phyloP scores from a whole-genome alignment of 129 eudicot genomes.

The Glebionis coronaria region DNA sequence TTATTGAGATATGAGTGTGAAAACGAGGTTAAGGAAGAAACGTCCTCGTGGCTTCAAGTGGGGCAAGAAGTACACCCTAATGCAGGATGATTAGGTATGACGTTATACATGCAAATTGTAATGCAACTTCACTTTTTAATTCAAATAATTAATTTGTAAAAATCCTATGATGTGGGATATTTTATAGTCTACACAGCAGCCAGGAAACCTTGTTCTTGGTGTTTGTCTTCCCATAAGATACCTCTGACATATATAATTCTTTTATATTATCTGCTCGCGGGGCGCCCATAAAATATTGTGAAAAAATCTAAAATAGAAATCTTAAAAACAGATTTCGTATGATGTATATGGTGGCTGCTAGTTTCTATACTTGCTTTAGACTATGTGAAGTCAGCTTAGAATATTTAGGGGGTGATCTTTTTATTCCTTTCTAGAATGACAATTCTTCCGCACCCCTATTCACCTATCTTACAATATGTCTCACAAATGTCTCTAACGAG shows the following conservation, averaged over 20 bases:
- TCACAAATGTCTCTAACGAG: too few relatives aligned
- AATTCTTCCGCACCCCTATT: too few relatives aligned
- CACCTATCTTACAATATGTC: too few relatives aligned
- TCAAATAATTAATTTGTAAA: background rate
- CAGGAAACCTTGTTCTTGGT: background rate
- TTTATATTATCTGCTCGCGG: background rate
- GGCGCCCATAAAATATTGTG: background rate
- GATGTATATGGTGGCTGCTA: slow-evolving; percentile 1
- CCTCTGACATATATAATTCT: background rate
- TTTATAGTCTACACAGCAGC: background rate
- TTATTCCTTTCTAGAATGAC: too few relatives aligned
- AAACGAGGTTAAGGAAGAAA: slow-evolving; percentile 25
- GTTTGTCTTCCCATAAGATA: slow-evolving; percentile 1
- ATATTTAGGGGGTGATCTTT: background rate
- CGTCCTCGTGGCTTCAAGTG: slow-evolving; percentile 50
- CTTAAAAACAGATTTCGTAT: background rate
- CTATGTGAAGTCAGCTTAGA: slow-evolving; percentile 17
- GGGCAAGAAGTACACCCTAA: slow-evolving; percentile 69
- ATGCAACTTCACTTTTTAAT: background rate
- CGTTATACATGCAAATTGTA: slow-evolving; percentile 5
- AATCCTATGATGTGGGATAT: background rate
- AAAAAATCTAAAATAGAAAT: background rate
- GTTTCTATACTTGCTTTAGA: slow-evolving; percentile 7
- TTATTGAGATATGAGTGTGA: slow-evolving; percentile 46
- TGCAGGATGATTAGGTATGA: slow-evolving; percentile 18